Evolutionary conservation across 495 filamentous ascomycete genomes (phyloP).

Genomic region (Hyaloscypha bicolor): DNA sequence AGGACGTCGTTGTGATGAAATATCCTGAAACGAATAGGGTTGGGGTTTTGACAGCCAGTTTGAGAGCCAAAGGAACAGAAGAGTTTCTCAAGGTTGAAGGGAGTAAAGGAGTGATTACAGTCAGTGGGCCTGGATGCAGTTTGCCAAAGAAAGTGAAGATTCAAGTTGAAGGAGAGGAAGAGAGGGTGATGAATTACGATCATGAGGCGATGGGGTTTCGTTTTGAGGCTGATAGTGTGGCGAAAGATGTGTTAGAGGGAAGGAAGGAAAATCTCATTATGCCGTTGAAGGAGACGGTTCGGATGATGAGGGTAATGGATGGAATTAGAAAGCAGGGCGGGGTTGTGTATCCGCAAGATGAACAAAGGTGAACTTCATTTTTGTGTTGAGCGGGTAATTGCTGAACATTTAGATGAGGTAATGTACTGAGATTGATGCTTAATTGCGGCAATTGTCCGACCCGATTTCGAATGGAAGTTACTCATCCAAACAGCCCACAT

Average conservation of each 20-base stretch:
- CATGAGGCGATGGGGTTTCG: constrained; percentile 67
- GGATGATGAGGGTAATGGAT: constrained; percentile 77
- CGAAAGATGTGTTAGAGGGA: constrained; percentile 65
- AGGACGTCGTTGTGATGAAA: not conserved
- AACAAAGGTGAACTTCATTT: not conserved
- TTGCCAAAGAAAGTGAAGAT: constrained; percentile 4
- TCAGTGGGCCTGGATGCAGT: not conserved
- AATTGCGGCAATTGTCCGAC: no score
- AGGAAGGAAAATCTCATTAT: constrained; percentile 63
- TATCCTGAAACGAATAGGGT: not conserved
- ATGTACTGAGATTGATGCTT: no score
- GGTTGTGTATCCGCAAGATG: constrained; percentile 57
- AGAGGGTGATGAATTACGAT: constrained; percentile 6
- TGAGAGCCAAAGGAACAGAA: not conserved
- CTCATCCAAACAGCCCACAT: no score
- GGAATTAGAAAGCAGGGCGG: constrained; percentile 64
- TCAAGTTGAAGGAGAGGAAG: not conserved
- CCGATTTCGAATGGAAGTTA: no score
- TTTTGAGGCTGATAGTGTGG: constrained; percentile 76
- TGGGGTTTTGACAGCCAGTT: not conserved
- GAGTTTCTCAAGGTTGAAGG: constrained; percentile 1
- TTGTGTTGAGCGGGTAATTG: no score
- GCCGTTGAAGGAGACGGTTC: constrained; percentile 66
- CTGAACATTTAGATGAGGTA: no score
- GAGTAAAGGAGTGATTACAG: not conserved